Base-by-base conservation (phyloP, 2,329 filamentous ascomycete genomes). In the Aureobasidium sp. region DNA sequence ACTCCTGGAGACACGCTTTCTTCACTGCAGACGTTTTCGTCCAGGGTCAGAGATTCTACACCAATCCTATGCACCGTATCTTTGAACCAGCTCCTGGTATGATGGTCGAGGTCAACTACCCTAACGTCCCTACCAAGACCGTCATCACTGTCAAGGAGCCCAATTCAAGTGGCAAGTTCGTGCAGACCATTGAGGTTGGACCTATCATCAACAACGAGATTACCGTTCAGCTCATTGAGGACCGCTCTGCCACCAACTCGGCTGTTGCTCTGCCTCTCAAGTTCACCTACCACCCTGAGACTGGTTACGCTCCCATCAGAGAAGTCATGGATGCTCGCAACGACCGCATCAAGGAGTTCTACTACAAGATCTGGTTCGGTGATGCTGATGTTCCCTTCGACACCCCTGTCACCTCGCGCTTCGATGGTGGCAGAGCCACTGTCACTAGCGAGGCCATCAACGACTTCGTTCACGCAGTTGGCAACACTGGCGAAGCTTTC, bases 331-430 rank as follows among this genome's bases (percentile, higher is more conserved):
- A 92, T 39, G 88, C 85, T 61, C 91, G 94, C 72, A 99, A 99
- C 73, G 93, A 99, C 73, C 89, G 91, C 67, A 97, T 99, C 81
- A 99, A 99, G 82, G 90, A 96, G 76, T 99, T 99, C 75, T 99
- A 99, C 82, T 99, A 96, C 86, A 87, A 87, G 69, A 87, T 95
- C 67, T 99, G 94, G 94, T 99, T 99, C 70, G 94, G 92, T 46
- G 84, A 92, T 64, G 92, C 96, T 71, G 77, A 82, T 47, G 82
- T 95, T 56, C 87, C 95, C 61, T 89, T 97, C 61, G 88, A 97
- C 70, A 87, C 89, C 17, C 82, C 90, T 39, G 89, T 96, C 59
- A 92, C 90, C 6, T 88, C 90, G 72, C 87, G 86, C 68, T 99
- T 99, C 72, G 90, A 94, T 67, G 94, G 94, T 72, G 94, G 94